These are phyloP conservation scores for Beauveria pseudobassiana DNA, from an alignment of 2,329 filamentous ascomycete genomes.

Conservation along the genomic window DNA sequence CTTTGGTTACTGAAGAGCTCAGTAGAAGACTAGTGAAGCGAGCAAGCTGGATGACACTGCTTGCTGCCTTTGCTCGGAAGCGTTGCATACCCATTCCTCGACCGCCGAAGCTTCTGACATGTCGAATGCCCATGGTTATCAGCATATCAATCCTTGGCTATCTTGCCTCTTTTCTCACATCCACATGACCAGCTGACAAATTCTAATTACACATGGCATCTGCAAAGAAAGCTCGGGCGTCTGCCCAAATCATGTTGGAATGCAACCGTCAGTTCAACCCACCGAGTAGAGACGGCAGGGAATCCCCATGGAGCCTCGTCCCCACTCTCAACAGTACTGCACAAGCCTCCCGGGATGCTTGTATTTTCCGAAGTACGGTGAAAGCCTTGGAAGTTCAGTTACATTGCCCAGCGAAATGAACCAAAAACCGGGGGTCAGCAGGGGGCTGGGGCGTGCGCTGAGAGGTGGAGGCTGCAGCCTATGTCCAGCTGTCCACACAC, in stretches of 20 bases:
- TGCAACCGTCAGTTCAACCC: neutral
- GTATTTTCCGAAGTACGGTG: neutral
- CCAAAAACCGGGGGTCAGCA: neutral
- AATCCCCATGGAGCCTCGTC: neutral
- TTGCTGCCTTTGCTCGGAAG: too few species aligned
- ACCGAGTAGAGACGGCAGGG: neutral
- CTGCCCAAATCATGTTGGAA: neutral
- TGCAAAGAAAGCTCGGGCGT: neutral
- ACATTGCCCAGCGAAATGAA: slow-evolving; percentile 3
- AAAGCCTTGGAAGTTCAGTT: neutral
- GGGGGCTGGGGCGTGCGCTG: neutral
- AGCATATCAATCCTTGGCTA: too few species aligned
- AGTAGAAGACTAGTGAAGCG: too few species aligned
- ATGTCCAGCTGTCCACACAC: neutral
- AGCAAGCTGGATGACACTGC: too few species aligned
- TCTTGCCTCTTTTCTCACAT: too few species aligned
- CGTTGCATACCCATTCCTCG: too few species aligned
- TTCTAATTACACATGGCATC: neutral
- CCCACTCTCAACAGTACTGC: neutral
- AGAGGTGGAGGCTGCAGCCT: neutral
- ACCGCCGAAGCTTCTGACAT: too few species aligned
- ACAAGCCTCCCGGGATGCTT: neutral
- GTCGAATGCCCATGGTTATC: too few species aligned
- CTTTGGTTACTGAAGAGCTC: neutral
- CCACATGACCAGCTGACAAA: too few species aligned